Conservation (phyloP, 2,329 filamentous ascomycete genomes). For the Blumeria hordei region DNA sequence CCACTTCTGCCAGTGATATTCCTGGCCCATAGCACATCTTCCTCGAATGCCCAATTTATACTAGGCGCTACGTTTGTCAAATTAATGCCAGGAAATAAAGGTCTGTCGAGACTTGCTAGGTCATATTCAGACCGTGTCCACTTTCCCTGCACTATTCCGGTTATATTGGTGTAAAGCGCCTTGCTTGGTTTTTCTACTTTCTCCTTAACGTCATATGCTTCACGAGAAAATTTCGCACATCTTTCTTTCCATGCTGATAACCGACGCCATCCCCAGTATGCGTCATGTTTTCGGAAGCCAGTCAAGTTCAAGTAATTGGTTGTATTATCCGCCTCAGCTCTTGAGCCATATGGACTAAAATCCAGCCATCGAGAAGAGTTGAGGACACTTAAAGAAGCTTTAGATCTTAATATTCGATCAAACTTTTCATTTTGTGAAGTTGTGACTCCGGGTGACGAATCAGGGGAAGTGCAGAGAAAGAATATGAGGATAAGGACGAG, state of each 20-base stretch:
- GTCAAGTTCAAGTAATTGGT: conserved; percentile 41
- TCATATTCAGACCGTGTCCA: conserved; percentile 13
- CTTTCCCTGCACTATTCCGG: conserved; percentile 13
- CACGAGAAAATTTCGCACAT: conserved; percentile 34
- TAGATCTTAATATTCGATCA: not conserved
- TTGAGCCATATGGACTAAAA: conserved; percentile 22
- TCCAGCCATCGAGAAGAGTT: conserved; percentile 35
- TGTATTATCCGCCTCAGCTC: conserved; percentile 8
- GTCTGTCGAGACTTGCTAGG: conserved; percentile 7
- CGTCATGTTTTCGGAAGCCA: conserved; percentile 50
- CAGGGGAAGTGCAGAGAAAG: conserved; percentile 13
- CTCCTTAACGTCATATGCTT: conserved; percentile 15
- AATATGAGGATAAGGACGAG: conserved; percentile 14
- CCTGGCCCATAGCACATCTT: conserved; percentile 36
- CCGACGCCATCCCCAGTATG: conserved; percentile 48
- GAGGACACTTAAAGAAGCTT: conserved; percentile 24
- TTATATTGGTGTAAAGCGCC: conserved; percentile 15
- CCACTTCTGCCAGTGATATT: conserved; percentile 59
- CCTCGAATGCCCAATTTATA: conserved; percentile 35
- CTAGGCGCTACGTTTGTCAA: conserved; percentile 37
- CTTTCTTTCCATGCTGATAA: conserved; percentile 40
- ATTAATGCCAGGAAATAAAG: conserved; percentile 25
- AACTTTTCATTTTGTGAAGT: not conserved
- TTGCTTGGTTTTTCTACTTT: not conserved
- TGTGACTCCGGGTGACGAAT: conserved; percentile 4